These are phyloP conservation scores for Alternaria viburni DNA, from an alignment of 2,329 filamentous ascomycete genomes.

Conservation along the genomic window DNA sequence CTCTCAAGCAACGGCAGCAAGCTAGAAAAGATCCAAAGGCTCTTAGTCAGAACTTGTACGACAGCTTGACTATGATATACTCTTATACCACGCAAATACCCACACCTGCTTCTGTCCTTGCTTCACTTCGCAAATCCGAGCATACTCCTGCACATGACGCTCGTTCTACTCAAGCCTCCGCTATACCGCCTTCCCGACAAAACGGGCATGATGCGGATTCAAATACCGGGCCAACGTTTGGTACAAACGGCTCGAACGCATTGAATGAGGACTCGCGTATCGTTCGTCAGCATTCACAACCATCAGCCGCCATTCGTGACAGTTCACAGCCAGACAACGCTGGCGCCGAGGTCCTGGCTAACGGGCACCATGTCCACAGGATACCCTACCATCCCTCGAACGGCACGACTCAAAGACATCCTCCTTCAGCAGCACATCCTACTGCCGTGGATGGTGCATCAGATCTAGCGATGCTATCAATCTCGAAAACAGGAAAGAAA, in stretches of 20 bases:
- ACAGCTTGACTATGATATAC: conserved; percentile 44
- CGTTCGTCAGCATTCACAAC: conserved; percentile 18
- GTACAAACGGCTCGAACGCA: conserved; percentile 18
- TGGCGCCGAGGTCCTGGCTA: conserved; percentile 21
- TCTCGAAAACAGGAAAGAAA: conserved; percentile 27
- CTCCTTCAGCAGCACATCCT: background rate
- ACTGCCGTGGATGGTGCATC: conserved; percentile 13
- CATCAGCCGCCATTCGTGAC: background rate
- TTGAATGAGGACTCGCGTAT: conserved; percentile 8
- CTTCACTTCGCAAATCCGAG: conserved; percentile 21
- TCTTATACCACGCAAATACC: conserved; percentile 43
- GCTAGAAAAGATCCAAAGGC: conserved; percentile 64
- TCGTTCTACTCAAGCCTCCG: background rate
- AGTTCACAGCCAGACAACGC: conserved; percentile 14
- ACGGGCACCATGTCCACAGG: conserved; percentile 38
- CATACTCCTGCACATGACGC: background rate
- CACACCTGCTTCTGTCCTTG: conserved; percentile 29
- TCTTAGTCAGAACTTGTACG: conserved; percentile 65
- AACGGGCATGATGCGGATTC: background rate
- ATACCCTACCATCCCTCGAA: conserved; percentile 32
- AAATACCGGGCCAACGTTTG: background rate
- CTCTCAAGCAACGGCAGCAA: conserved; percentile 35
- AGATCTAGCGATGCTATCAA: conserved; percentile 14
- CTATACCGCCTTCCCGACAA: background rate
- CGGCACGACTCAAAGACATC: conserved; percentile 4